A percentile compares a stretch with the other conserved stretches of the same genome.
phyloP scores from a whole-genome alignment of 2,329 filamentous ascomycete species.

The Fusarium multiceps region DNA sequence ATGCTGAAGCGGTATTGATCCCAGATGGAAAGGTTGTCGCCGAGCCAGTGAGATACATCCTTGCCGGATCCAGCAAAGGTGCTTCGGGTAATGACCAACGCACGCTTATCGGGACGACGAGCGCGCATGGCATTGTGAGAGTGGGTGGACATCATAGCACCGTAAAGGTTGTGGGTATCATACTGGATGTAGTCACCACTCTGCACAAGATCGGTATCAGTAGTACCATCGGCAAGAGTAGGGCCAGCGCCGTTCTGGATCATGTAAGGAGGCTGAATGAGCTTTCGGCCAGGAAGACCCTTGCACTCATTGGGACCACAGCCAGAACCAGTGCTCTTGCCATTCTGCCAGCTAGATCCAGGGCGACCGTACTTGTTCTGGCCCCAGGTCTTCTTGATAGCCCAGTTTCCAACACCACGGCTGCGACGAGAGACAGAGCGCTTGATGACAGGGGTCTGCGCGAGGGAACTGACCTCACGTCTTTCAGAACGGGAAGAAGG shows the following conservation, averaged over 20 bases:
- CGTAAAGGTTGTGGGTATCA: slow-evolving; percentile 82
- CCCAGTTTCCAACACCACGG: slow-evolving; percentile 28
- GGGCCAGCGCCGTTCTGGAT: slow-evolving; percentile 44
- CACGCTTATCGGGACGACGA: slow-evolving; percentile 71
- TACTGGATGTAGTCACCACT: slow-evolving; percentile 37
- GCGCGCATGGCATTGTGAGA: slow-evolving; percentile 74
- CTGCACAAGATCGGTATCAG: slow-evolving; percentile 43
- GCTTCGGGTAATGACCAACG: slow-evolving; percentile 78
- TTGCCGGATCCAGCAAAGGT: slow-evolving; percentile 79
- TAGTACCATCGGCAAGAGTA: slow-evolving; percentile 39
- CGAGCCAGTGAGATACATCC: slow-evolving; percentile 71
- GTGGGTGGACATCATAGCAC: slow-evolving; percentile 76
- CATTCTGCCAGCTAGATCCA: slow-evolving; percentile 33
- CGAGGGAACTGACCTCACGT: not conserved
- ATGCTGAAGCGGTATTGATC: slow-evolving; percentile 69
- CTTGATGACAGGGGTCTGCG: not conserved
- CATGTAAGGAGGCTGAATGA: slow-evolving; percentile 42
- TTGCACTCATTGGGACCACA: slow-evolving; percentile 38
- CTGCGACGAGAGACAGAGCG: not conserved
- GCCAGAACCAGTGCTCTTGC: slow-evolving; percentile 39
- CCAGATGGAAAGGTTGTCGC: slow-evolving; percentile 61
- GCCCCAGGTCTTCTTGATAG: slow-evolving; percentile 24
- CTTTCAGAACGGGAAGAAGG: slow-evolving; percentile 14
- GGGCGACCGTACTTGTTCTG: slow-evolving; percentile 21
- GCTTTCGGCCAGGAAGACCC: slow-evolving; percentile 41